phyloP scores from a whole-genome alignment of 2,329 filamentous ascomycete genomes.

The Aspergillus chevalieri region DNA sequence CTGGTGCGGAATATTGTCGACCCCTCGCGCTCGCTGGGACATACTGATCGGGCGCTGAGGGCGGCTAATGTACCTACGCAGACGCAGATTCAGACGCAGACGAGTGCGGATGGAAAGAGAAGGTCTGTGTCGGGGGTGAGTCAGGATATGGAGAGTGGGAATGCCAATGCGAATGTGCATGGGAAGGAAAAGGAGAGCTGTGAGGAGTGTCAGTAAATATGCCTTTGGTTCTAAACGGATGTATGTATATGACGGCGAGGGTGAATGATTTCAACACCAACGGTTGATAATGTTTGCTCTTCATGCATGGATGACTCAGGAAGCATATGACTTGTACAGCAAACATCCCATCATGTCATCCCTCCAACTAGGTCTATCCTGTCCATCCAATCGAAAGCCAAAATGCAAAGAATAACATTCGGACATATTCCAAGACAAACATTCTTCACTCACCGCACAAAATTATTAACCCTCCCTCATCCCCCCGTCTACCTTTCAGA shows the following conservation, averaged over 20 bases:
- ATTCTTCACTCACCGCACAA: not conserved
- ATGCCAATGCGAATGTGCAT: conserved; percentile 4
- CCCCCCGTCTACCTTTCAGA: conserved; percentile 1
- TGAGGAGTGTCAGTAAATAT: conserved; percentile 21
- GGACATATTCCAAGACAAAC: not conserved
- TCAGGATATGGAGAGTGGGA: not conserved
- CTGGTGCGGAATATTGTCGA: conserved; percentile 76
- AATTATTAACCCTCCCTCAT: not conserved
- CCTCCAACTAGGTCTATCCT: too few relatives aligned
- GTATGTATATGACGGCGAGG: too few relatives aligned
- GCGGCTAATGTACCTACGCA: conserved; percentile 1
- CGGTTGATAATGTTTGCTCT: too few relatives aligned
- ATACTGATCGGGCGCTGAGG: conserved; percentile 59
- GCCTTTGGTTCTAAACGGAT: too few relatives aligned
- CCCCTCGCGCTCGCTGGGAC: conserved; percentile 70
- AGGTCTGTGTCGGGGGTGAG: not conserved
- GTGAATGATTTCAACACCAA: too few relatives aligned
- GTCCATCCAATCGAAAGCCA: too few relatives aligned
- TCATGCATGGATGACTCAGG: too few relatives aligned
- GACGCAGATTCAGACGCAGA: conserved; percentile 9
- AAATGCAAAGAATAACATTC: too few relatives aligned
- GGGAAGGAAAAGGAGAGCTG: conserved; percentile 14
- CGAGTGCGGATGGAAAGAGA: conserved; percentile 34
- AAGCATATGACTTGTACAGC: too few relatives aligned
- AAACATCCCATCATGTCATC: too few relatives aligned